Evolutionary conservation across 257 asterid genomes (phyloP), one percentile per base, ranked within the genome.

Genomic region (Capsicum chinense): DNA sequence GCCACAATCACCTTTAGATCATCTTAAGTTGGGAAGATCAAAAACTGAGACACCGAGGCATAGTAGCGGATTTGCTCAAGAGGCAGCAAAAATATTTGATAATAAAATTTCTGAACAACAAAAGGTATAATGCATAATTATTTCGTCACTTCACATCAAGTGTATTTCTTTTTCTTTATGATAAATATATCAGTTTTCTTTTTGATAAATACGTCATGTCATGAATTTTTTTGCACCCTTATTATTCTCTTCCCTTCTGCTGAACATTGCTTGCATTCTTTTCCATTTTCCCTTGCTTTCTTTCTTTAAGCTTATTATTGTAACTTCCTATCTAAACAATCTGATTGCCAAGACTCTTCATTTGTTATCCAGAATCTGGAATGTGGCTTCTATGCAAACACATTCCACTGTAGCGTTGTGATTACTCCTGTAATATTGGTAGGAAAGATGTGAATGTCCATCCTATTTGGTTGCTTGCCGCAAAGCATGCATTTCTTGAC

Each of bases 21-120:
- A 56, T 68, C 56, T 60, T 83, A 89, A 73, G 79, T 82, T 94
- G 85, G 94, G 89, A 70, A 91, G 95, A 83, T 91, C 98, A 62
- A 96, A 88, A 82, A 96, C 95, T 5, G 99, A 92, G 90, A 90
- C 89, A 87, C 97, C 87, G 79, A 89, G 88, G 68, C 91, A 85
- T 87, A 87, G 87, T 78, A 85, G 89, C 80, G 83, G 90, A 82
- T 90, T 86, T 63, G 90, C 97, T 11, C 90, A 88, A 79, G 98
- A 93, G 86, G 98, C 98, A 79, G 97, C 95, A 2, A 94, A 93
- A 87, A 90, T 96, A 82, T 94, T 93, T 90, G 98, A 95, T 86
- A 89, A 92, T 85, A 91, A 90, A 63, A 86, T 92, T 85, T 79
- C 98, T 64, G 94, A 85, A 70, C 97, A 92, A 83, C 91, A 94